phyloP scores from a whole-genome alignment of 2,329 filamentous ascomycete species.

The Fusarium luffae region DNA sequence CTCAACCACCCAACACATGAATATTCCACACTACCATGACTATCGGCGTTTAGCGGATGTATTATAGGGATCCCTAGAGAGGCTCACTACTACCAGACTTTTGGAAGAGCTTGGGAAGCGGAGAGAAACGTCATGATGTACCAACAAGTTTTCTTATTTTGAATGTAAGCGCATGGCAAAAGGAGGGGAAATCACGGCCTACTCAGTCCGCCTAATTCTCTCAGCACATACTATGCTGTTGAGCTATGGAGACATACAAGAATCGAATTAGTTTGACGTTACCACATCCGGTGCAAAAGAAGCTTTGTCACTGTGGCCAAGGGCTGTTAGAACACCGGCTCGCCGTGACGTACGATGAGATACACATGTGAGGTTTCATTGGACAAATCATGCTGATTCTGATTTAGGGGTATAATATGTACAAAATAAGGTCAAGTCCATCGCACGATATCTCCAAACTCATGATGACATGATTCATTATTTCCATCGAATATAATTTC shows the following conservation, averaged over 20 bases:
- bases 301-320: background rate
- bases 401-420: conserved; percentile 25
- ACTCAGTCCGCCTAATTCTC: conserved; percentile 6
- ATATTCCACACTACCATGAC: conserved; percentile 40
- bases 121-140: conserved; percentile 38
- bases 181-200: conserved; percentile 25
- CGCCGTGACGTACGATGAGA: background rate
- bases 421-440: conserved; percentile 5
- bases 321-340: background rate
- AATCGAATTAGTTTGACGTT: conserved; percentile 27
- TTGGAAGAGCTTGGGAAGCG: conserved; percentile 9
- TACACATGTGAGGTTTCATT: background rate
- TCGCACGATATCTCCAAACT: background rate
- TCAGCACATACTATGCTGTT: conserved; percentile 11
- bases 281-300: background rate
- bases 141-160: conserved; percentile 34
- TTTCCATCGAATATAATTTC: background rate
- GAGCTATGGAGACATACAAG: conserved; percentile 12
- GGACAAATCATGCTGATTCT: background rate
- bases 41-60: conserved; percentile 48
- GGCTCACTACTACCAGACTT: conserved; percentile 25
- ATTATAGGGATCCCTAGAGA: conserved; percentile 42
- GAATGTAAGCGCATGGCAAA: conserved; percentile 27
- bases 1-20: conserved; percentile 29
- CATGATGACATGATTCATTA: conserved; percentile 21